phyloP scores from a whole-genome alignment of 352 stramenopile genomes.

The Saprolegnia diclina region DNA sequence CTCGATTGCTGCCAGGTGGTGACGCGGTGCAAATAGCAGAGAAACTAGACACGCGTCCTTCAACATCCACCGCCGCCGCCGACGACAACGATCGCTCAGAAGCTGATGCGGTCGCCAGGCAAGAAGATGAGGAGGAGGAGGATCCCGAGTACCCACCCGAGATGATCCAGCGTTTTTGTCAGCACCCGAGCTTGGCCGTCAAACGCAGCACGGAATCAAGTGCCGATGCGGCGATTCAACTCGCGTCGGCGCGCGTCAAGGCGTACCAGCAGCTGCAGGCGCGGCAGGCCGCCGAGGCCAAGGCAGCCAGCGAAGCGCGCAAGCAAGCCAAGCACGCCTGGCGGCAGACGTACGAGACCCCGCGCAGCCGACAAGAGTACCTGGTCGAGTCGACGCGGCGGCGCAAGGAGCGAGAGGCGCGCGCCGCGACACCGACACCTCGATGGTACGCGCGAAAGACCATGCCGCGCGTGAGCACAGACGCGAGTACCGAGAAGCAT shows the following conservation, averaged over 20 bases:
- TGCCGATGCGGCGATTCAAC: neutral
- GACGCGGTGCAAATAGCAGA: neutral
- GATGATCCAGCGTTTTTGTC: neutral
- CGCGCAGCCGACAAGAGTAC: neutral
- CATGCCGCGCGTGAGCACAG: neutral
- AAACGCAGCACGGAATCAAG: too few relatives aligned
- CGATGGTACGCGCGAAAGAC: constrained; percentile 1
- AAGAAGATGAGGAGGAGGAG: too few relatives aligned
- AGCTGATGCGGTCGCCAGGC: too few relatives aligned
- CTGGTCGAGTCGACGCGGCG: neutral
- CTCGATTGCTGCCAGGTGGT: neutral
- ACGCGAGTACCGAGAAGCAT: neutral
- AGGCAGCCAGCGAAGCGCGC: neutral
- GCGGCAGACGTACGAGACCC: neutral
- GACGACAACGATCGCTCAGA: too few relatives aligned
- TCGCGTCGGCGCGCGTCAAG: neutral
- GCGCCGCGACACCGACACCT: neutral
- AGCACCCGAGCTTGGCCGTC: neutral
- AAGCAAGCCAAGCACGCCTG: constrained; percentile 9
- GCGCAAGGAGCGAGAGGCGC: neutral
- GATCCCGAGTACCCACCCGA: neutral
- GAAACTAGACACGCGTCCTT: neutral
- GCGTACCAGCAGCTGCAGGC: neutral
- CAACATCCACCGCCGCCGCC: too few relatives aligned
- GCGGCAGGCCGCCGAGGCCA: neutral